Evolutionary conservation across 192 early-diverging fungal genomes (phyloP).

Genomic region (Rhizophlyctis rosea): DNA sequence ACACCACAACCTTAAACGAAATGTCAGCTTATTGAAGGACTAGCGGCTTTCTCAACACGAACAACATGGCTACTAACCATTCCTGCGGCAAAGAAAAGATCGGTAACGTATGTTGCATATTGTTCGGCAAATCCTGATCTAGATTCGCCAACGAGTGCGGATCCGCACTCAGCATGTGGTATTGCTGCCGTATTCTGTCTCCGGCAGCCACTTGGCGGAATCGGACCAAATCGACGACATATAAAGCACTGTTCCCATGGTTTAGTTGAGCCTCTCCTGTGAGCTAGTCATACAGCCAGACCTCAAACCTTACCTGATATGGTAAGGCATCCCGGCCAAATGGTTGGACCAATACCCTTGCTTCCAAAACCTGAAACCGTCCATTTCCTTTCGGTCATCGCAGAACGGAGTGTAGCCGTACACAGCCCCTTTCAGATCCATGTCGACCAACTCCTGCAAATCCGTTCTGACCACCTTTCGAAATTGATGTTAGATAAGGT

Average conservation of each 20-base stretch:
- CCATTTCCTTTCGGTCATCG: conserved; percentile 86
- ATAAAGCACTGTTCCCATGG: conserved; percentile 77
- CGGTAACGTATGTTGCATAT: conserved; percentile 83
- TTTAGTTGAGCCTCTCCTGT: too few species aligned
- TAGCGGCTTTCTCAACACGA: not conserved
- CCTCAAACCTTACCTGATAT: conserved; percentile 64
- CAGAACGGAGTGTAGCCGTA: conserved; percentile 98
- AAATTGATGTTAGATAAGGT: too few species aligned
- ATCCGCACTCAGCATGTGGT: conserved; percentile 87
- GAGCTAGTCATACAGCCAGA: too few species aligned
- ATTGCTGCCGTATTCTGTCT: conserved; percentile 87
- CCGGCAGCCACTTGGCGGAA: conserved; percentile 94
- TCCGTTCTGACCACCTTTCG: conserved; percentile 86
- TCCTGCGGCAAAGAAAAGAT: conserved; percentile 92
- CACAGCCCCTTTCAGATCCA: conserved; percentile 91
- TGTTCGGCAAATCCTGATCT: conserved; percentile 98
- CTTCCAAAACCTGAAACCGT: conserved; percentile 98
- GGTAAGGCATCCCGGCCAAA: conserved; percentile 84
- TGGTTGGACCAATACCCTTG: conserved; percentile 93
- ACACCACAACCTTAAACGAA: conserved; percentile 79
- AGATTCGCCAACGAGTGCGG: conserved; percentile 88
- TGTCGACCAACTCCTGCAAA: conserved; percentile 84
- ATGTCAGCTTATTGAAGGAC: not conserved
- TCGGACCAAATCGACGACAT: conserved; percentile 89
- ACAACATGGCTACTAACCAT: conserved; percentile 51